Conservation (phyloP, 176 grass and related monocot species). For the Juncus effusus region DNA sequence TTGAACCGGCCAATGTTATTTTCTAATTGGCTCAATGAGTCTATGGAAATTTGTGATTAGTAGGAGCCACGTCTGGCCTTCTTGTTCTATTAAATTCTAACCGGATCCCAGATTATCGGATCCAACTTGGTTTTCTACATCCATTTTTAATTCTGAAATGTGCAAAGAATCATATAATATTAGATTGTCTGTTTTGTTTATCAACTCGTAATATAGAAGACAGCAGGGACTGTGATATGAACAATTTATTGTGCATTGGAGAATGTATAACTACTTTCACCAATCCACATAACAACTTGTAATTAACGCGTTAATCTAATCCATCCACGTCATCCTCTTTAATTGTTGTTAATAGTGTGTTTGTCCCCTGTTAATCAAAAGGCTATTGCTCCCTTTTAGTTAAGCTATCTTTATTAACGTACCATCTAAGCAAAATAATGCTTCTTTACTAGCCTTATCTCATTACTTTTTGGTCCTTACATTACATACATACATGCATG, state of each 20-base stretch:
- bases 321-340: constrained; percentile 23
- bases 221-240: not conserved
- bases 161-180: not conserved
- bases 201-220: not conserved
- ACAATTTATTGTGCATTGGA: not conserved
- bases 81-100: too few species aligned
- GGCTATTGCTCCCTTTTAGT: not conserved
- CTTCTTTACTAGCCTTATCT: constrained; percentile 4
- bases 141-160: not conserved
- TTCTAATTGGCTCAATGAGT: too few species aligned
- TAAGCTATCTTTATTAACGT: constrained; percentile 28
- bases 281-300: constrained; percentile 14
- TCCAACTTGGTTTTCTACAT: too few species aligned
- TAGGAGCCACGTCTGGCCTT: too few species aligned
- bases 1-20: too few species aligned
- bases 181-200: not conserved
- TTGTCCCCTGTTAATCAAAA: constrained; percentile 1
- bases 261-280: not conserved
- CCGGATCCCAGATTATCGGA: too few species aligned
- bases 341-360: not conserved
- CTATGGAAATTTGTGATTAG: too few species aligned
- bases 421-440: constrained; percentile 15
- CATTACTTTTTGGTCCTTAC: not conserved
- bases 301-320: constrained; percentile 26
- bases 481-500: not conserved